Base-by-base conservation (phyloP, 1,139 yeast species). In the Suhomyces panamericanus region DNA sequence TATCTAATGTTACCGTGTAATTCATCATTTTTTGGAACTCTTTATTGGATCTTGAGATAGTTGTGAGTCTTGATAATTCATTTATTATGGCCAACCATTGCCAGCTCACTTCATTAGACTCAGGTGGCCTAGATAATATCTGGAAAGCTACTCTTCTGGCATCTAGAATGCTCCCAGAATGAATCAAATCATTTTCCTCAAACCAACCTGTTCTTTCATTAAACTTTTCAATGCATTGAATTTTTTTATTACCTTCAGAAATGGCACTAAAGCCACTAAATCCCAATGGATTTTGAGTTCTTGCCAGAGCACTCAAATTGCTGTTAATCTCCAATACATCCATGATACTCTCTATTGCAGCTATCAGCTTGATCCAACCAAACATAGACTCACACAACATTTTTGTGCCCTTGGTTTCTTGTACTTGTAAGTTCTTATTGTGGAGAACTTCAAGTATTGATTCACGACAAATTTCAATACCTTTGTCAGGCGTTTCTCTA, bases 1-100 rank as follows among this genome's bases (percentile, higher is more conserved):
- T 64, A 41, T 76, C 72, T 26, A 84, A 57, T 30, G 73, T 58
- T 11, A 80, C 66, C 0, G 83, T 66, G 0, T 83, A 68, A 45
- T 75, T 79, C 2, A 81, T 62, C 45, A 78, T 69, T 50, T 75
- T 76, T 51, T 82, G 87, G 7, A 55, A 59, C 32, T 73, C 70
- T 0, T 52, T 47, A 4, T 60, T 53, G 6, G 50, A 38, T 22
- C 81, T 67, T 3, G 80, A 67, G 17, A 72, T 48, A 26, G 62
- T 55, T 15, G 73, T 77, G 49, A 75, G 77, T 22, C 73, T 55
- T 6, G 68, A 59, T 9, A 78, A 53, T 44, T 80, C 84, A 48
- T 62, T 59, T 2, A 70, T 53, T 0, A 70, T 62, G 2, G 72
- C 59, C 3, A 66, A 35, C 55, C 66, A 60, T 7, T 57, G 50